Percentiles rank a stretch among this genome's conserved stretches.
These are phyloP conservation scores for Didymella exigua DNA, from an alignment of 2,329 filamentous ascomycete genomes.

Conservation along the genomic window DNA sequence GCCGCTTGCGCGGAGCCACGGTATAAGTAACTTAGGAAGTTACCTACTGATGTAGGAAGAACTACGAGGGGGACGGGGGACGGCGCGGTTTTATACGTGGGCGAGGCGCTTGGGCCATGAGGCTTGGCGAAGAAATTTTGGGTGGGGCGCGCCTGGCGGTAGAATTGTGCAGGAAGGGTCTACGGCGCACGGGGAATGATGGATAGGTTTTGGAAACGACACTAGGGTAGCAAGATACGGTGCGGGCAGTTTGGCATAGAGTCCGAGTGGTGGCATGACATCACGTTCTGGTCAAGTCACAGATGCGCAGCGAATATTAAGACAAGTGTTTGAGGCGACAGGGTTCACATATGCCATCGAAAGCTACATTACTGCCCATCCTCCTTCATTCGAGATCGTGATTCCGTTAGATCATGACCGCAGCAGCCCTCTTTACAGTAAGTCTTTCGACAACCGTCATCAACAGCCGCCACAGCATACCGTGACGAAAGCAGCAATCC, in stretches of 20 bases:
- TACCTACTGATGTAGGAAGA: conserved; percentile 46
- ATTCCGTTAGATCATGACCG: conserved; percentile 29
- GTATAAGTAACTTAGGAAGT: conserved; percentile 35
- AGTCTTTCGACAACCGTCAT: neutral
- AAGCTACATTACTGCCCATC: conserved; percentile 41
- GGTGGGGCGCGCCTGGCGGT: neutral
- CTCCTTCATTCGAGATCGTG: conserved; percentile 21
- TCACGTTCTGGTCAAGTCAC: no score
- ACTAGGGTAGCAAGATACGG: no score
- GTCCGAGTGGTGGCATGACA: no score
- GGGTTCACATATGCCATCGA: conserved; percentile 19
- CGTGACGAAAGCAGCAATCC: conserved; percentile 21
- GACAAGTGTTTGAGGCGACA: neutral
- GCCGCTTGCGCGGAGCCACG: conserved; percentile 51
- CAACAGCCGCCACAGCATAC: conserved; percentile 23
- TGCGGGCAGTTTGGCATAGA: no score
- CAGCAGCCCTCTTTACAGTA: conserved; percentile 20
- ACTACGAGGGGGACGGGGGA: conserved; percentile 29
- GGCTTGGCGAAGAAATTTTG: conserved; percentile 5
- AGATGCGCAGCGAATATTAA: neutral
- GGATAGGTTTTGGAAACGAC: no score
- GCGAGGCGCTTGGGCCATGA: neutral
- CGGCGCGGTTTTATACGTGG: conserved; percentile 26
- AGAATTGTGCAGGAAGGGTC: no score
- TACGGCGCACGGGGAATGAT: no score